Evolutionary conservation across 2,329 filamentous ascomycete genomes (phyloP).

Genomic region (Chlorencoelia australis): DNA sequence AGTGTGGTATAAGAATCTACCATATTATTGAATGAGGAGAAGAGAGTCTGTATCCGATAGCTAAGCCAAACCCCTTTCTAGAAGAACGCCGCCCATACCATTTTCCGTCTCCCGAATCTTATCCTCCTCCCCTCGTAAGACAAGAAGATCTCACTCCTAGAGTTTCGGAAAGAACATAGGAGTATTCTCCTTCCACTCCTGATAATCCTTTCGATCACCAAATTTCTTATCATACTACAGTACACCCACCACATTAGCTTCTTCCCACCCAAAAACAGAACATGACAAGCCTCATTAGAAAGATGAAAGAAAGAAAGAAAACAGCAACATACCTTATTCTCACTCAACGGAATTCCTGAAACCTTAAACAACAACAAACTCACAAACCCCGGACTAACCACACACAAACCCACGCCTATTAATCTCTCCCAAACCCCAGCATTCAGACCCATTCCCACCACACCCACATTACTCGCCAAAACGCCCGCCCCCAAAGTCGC

Average conservation of each 20-base stretch:
- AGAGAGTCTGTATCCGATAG: too few relatives aligned
- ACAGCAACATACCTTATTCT: slow-evolving; percentile 37
- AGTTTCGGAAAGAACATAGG: slow-evolving; percentile 55
- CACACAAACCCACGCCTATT: slow-evolving; percentile 32
- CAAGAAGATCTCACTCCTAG: slow-evolving; percentile 21
- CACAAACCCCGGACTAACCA: slow-evolving; percentile 53
- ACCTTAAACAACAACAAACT: slow-evolving; percentile 53
- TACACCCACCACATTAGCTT: too few relatives aligned
- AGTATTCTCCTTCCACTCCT: slow-evolving; percentile 57
- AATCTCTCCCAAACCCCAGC: slow-evolving; percentile 31
- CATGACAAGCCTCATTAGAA: too few relatives aligned
- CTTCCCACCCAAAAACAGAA: too few relatives aligned
- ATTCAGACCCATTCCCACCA: slow-evolving; percentile 42
- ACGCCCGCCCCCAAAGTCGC: slow-evolving; percentile 48
- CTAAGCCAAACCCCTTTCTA: too few relatives aligned
- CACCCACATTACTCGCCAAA: slow-evolving; percentile 42
- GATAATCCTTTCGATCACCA: slow-evolving; percentile 54
- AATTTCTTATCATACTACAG: slow-evolving; percentile 53
- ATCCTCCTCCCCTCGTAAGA: too few relatives aligned
- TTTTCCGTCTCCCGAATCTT: too few relatives aligned
- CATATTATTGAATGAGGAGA: too few relatives aligned
- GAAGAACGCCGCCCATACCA: too few relatives aligned
- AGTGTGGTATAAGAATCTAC: too few relatives aligned
- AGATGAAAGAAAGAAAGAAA: not conserved
- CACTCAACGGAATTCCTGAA: slow-evolving; percentile 54